phyloP scores from a whole-genome alignment of 2,329 filamentous ascomycete species.

The Aphanoascus verrucosus region DNA sequence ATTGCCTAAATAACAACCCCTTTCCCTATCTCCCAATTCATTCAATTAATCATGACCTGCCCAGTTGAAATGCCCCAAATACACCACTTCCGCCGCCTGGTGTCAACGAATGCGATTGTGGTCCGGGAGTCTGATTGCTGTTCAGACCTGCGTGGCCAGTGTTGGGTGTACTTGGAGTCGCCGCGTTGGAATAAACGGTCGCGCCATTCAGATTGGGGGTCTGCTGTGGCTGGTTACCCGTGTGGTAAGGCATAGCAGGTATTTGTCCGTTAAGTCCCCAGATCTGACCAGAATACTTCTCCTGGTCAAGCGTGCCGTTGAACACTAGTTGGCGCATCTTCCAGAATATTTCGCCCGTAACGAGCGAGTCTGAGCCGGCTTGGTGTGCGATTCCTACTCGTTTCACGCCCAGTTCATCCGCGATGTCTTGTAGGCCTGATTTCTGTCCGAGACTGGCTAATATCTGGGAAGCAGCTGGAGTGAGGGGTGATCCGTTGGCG shows the following conservation, averaged over 20 bases:
- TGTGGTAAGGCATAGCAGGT: constrained; percentile 40
- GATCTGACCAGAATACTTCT: constrained; percentile 74
- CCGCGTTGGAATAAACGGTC: constrained; percentile 38
- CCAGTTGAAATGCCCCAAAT: constrained; percentile 56
- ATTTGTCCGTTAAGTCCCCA: constrained; percentile 77
- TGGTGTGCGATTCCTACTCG: constrained; percentile 80
- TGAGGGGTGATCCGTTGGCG: constrained; percentile 52
- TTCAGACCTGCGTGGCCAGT: constrained; percentile 44
- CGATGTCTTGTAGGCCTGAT: constrained; percentile 83
- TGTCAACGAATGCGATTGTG: constrained; percentile 60
- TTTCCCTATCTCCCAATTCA: neutral
- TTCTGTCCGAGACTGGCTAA: constrained; percentile 80
- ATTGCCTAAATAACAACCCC: neutral
- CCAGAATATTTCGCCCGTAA: constrained; percentile 93
- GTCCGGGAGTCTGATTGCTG: constrained; percentile 31
- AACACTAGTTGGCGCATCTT: constrained; percentile 83
- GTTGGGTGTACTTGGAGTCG: constrained; percentile 59
- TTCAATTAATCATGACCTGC: constrained; percentile 10
- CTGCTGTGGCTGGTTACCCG: constrained; percentile 35
- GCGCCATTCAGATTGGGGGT: constrained; percentile 47
- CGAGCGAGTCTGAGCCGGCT: constrained; percentile 82
- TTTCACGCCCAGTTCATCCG: constrained; percentile 83
- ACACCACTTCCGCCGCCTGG: constrained; percentile 64
- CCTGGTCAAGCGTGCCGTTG: constrained; percentile 65
- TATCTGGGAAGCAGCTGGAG: constrained; percentile 58